Evolutionary conservation across 179 eudicot species (phyloP).

Genomic region (Sideroxylon spinosum): DNA sequence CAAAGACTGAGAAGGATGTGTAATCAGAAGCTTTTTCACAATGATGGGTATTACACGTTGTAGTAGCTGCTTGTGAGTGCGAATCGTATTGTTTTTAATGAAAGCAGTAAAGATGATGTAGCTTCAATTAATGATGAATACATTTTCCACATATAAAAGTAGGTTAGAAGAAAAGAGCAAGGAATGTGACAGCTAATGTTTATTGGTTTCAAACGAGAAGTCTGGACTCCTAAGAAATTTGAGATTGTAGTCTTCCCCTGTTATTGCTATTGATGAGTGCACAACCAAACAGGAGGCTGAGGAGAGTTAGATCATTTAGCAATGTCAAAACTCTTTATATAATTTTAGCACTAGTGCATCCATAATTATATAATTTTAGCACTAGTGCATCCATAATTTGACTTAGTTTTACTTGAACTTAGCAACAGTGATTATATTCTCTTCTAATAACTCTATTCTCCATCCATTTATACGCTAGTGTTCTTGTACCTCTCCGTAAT

Average conservation of each 20-base stretch:
- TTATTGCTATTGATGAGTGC: neutral
- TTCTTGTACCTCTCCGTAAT: too few relatives aligned
- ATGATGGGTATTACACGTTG: neutral
- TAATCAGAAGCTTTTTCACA: neutral
- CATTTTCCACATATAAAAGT: neutral
- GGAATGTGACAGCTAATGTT: neutral
- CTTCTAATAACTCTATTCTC: neutral
- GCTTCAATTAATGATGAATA: neutral
- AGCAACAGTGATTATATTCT: neutral
- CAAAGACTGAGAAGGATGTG: too few relatives aligned
- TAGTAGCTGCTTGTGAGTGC: neutral
- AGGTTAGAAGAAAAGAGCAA: neutral
- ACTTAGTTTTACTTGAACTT: neutral
- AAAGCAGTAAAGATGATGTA: neutral
- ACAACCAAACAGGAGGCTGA: neutral
- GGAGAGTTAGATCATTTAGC: neutral
- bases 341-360: neutral
- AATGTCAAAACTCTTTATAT: neutral
- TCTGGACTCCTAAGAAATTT: neutral
- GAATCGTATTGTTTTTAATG: neutral
- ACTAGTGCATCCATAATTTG: neutral
- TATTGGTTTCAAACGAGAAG: too few relatives aligned
- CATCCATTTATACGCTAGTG: too few relatives aligned
- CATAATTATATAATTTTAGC: neutral
- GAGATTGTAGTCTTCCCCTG: constrained; percentile 3